These are phyloP conservation scores for Fusarium neocosmosporiellum DNA, from an alignment of 2,329 filamentous ascomycete species.

Conservation along the genomic window DNA sequence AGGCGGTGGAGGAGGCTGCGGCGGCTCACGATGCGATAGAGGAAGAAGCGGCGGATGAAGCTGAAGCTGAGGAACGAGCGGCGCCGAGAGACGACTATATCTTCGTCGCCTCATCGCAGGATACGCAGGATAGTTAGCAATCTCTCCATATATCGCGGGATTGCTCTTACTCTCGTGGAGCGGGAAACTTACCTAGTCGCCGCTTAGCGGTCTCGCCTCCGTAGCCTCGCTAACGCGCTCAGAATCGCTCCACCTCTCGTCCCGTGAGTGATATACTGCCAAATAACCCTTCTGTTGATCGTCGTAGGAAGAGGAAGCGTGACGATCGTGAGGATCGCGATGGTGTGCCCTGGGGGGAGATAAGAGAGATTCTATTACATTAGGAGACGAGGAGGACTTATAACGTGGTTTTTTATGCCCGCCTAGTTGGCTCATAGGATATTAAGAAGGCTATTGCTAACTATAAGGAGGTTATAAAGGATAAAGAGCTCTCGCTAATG, in stretches of 20 bases:
- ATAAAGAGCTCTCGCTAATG: background rate
- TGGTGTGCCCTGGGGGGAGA: background rate
- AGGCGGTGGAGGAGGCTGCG: background rate
- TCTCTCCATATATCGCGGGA: no score
- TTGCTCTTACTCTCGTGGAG: background rate
- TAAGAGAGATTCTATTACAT: background rate
- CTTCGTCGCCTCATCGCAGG: background rate
- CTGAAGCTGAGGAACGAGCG: background rate
- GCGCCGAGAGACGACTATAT: background rate
- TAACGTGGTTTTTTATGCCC: background rate
- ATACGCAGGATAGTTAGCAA: background rate
- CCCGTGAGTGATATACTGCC: background rate
- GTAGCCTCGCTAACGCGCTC: background rate
- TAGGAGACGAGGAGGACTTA: background rate
- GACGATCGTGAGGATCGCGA: background rate
- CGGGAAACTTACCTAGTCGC: background rate
- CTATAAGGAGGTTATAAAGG: background rate
- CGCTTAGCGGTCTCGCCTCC: rapidly evolving
- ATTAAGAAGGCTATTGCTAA: background rate
- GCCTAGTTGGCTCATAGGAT: background rate
- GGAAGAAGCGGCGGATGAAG: background rate
- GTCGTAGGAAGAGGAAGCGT: background rate
- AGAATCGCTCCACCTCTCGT: background rate
- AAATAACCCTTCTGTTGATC: background rate
- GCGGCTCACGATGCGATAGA: background rate